Conservation (phyloP, 441 rosid species). For the Pelargonium australe region DNA sequence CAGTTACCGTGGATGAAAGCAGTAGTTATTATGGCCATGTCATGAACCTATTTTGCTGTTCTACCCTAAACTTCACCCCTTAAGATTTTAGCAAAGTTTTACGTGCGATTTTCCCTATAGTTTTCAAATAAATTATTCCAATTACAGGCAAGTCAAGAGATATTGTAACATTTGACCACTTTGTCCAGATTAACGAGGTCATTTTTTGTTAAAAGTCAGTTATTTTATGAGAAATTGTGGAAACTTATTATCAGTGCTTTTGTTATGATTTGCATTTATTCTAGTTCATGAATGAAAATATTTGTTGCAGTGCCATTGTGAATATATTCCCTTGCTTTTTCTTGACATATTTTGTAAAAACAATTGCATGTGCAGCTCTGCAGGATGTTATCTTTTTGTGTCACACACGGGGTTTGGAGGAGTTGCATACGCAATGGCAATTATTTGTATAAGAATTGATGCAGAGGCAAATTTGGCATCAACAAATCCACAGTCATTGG, state of each 20-base stretch:
- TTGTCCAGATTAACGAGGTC: not conserved
- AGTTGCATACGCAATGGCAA: constrained; percentile 90
- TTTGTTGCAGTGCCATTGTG: not conserved
- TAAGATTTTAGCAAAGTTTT: not conserved
- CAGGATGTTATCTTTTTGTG: constrained; percentile 77
- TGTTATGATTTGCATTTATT: constrained; percentile 2
- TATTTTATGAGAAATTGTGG: not conserved
- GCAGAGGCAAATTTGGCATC: constrained; percentile 41
- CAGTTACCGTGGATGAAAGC: not conserved
- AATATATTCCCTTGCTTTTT: not conserved
- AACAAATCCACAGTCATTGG: constrained; percentile 25
- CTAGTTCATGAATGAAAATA: not conserved
- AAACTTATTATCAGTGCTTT: not conserved
- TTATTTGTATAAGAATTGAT: constrained; percentile 67
- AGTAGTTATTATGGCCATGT: not conserved
- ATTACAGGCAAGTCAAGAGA: not conserved
- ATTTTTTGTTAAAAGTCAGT: not conserved
- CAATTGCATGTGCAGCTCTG: constrained; percentile 33
- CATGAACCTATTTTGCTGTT: not conserved
- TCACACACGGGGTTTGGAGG: constrained; percentile 97
- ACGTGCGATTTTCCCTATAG: not conserved
- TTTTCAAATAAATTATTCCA: too few relatives aligned
- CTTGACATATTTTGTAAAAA: not conserved
- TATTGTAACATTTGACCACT: not conserved
- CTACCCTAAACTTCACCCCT: not conserved